These are phyloP conservation scores for Seminavis robusta DNA, from an alignment of 108 stramenopile species.

Conservation along the genomic window DNA sequence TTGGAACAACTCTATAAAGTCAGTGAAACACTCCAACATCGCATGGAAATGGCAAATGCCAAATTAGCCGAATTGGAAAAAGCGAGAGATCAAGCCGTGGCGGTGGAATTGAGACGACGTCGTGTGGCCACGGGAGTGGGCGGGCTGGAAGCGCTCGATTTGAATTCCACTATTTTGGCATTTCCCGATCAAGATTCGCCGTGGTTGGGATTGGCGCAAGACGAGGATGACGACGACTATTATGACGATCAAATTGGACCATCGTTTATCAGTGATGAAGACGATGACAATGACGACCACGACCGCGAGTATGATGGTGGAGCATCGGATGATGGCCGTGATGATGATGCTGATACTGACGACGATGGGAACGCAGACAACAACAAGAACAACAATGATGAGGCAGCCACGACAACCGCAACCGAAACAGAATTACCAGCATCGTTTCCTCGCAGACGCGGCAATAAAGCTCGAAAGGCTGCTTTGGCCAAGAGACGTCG, in stretches of 20 bases:
- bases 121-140: background rate
- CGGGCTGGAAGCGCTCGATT: slow-evolving; percentile 9
- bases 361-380: background rate
- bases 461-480: background rate
- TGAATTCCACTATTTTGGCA: background rate
- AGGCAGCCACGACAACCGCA: background rate
- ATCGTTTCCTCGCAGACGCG: too few relatives aligned
- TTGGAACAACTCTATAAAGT: slow-evolving; percentile 30
- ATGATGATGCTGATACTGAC: background rate
- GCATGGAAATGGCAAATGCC: slow-evolving; percentile 10
- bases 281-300: too few relatives aligned
- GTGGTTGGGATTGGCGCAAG: slow-evolving; percentile 16
- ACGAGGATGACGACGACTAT: slow-evolving; percentile 20
- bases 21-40: slow-evolving; percentile 39
- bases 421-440: too few relatives aligned
- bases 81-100: slow-evolving; percentile 7
- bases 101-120: slow-evolving; percentile 3
- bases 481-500: background rate
- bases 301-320: too few relatives aligned
- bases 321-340: slow-evolving; percentile 1
- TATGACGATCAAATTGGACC: background rate
- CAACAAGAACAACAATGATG: background rate
- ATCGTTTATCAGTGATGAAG: too few relatives aligned
- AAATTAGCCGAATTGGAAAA: slow-evolving; percentile 18
- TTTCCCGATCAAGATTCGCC: slow-evolving; percentile 9